phyloP scores from a whole-genome alignment of 2,329 filamentous ascomycete genomes.

The Alternaria postmessia region DNA sequence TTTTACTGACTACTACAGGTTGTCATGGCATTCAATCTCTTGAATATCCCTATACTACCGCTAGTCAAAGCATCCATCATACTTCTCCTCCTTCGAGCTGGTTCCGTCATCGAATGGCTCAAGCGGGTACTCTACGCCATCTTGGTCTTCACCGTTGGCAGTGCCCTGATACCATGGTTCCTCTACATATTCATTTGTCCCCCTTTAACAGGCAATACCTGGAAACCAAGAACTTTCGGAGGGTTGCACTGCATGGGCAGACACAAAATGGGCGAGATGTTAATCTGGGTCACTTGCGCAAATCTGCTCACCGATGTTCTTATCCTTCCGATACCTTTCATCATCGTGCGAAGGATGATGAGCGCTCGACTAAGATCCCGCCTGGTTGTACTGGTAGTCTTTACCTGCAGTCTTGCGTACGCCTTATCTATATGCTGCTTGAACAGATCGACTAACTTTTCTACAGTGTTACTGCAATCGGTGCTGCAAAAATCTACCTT shows the following conservation, averaged over 20 bases:
- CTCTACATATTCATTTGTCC: constrained; percentile 53
- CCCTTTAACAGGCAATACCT: constrained; percentile 51
- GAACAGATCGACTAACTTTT: constrained; percentile 8
- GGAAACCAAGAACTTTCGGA: constrained; percentile 50
- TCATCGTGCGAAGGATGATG: constrained; percentile 53
- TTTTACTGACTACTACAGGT: constrained; percentile 29
- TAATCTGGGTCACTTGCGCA: constrained; percentile 53
- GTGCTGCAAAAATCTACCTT: constrained; percentile 52
- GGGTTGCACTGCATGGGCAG: constrained; percentile 50
- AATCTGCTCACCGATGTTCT: constrained; percentile 53
- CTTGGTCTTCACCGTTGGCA: constrained; percentile 47
- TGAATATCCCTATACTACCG: constrained; percentile 52
- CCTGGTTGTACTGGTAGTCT: constrained; percentile 50
- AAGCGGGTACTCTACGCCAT: constrained; percentile 50
- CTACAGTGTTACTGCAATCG: constrained; percentile 49
- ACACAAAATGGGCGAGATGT: constrained; percentile 48
- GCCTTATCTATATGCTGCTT: constrained; percentile 6
- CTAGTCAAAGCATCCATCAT: constrained; percentile 54
- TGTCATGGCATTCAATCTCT: constrained; percentile 49
- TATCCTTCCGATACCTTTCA: constrained; percentile 53
- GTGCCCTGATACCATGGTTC: constrained; percentile 48
- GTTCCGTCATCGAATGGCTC: constrained; percentile 50
- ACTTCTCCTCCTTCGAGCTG: constrained; percentile 49
- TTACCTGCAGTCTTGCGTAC: constrained; percentile 52
- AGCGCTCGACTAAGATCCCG: constrained; percentile 50